A percentile compares a stretch with the other conserved stretches of the same genome.
phyloP scores from a whole-genome alignment of 495 filamentous ascomycete species.

The Aspergillus affinis region DNA sequence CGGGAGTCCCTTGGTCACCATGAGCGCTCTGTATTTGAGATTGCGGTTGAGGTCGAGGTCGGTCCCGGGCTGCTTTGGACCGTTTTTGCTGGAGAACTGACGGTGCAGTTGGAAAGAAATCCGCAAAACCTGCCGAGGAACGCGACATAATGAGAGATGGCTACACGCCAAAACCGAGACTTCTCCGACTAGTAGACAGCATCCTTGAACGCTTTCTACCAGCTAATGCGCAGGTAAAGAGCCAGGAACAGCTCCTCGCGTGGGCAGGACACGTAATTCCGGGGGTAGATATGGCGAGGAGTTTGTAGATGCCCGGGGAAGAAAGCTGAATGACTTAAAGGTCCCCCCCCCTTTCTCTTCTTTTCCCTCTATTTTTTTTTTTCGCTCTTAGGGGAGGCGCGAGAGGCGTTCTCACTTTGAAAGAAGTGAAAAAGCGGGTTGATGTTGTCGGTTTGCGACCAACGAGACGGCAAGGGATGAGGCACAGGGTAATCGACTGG shows the following conservation, averaged over 20 bases:
- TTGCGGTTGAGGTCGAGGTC: conserved; percentile 35
- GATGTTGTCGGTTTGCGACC: background rate
- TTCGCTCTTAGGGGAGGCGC: background rate
- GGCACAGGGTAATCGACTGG: background rate
- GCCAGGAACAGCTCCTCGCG: conserved; percentile 26
- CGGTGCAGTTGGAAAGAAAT: conserved; percentile 88
- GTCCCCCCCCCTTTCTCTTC: background rate
- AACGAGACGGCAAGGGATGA: background rate
- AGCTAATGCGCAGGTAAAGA: conserved; percentile 24
- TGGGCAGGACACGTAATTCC: conserved; percentile 7
- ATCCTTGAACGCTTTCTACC: conserved; percentile 37
- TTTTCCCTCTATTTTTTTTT: no score
- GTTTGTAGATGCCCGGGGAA: background rate
- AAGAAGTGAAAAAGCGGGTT: background rate
- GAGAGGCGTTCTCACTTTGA: background rate
- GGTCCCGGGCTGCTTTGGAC: conserved; percentile 42
- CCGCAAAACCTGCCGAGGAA: conserved; percentile 78
- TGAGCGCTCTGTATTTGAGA: conserved; percentile 21
- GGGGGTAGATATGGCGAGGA: background rate
- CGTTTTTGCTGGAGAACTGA: conserved; percentile 60
- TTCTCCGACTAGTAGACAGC: conserved; percentile 38
- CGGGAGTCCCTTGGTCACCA: conserved; percentile 10
- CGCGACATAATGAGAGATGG: conserved; percentile 68
- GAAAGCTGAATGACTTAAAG: background rate
- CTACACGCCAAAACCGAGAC: conserved; percentile 42